Evolutionary conservation across 805 yeast genomes (phyloP), one percentile per base, ranked within the genome.

Genomic region (Sungouiella thailandica): DNA sequence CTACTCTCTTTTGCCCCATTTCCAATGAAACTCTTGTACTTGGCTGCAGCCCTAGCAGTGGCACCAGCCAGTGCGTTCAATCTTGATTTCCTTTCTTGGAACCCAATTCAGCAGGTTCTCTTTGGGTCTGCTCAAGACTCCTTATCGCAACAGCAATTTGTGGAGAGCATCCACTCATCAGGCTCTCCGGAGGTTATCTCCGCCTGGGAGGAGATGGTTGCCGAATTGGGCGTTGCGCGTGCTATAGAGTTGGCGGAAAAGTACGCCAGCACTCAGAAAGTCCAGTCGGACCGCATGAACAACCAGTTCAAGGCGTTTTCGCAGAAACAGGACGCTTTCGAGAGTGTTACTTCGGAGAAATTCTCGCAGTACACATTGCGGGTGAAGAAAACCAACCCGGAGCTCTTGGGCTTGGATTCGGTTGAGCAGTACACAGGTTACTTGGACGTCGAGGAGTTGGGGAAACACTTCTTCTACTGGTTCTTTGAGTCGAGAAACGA

Each of bases 301-400:
- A 37, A 37, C 30, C n/a, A 29, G 25, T 23, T n/a, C 31, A 22
- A 32, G 18, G 29, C 29, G 5, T 33, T 33, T 13, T 9, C 28
- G 10, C 3, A 25, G 14, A 23, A 34, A 12, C 22, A 23, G 13
- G n/a, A 17, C 11, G 34, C 28, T 11, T 47, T 41, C 22, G 47
- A 49, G 23, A 31, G 30, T 11, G 33, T 46, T 16, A 26, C 34
- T 12, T 22, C 32, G 17, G 20, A 29, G 17, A 52, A 50, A 31
- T 60, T 49, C 41, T 33, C 41, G 16, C 58, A 49, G 22, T 47
- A 64, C 40, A 23, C 34, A 5, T 24, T 37, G 28, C 20, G 40
- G n/a, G 30, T 30, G 12, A 30, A 28, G n/a, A 23, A 29, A 20
- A n/a, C 28, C 25, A 40, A 53, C 34, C 70, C 69, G 1, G 67